Evolutionary conservation across 192 early-diverging fungal genomes (phyloP).

Genomic region (Allomyces macrogynus): DNA sequence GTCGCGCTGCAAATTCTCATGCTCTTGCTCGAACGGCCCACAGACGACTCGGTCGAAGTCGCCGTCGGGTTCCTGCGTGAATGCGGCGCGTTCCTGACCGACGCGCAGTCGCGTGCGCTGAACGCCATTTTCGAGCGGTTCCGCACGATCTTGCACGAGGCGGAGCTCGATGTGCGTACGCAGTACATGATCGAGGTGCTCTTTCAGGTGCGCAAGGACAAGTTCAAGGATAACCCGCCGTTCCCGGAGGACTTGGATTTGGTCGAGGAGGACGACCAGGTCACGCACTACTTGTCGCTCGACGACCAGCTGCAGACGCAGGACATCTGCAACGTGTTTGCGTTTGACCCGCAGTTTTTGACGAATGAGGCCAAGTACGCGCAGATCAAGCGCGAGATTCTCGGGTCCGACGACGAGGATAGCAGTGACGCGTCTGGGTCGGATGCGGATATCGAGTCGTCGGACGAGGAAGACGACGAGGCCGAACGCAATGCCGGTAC

Average conservation of each 20-base stretch:
- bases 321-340: conserved; percentile 77
- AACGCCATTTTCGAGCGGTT: conserved; percentile 83
- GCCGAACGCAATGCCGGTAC: conserved; percentile 13
- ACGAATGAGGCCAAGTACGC: conserved; percentile 68
- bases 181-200: conserved; percentile 97
- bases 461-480: conserved; percentile 19
- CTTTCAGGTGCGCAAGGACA: conserved; percentile 83
- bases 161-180: conserved; percentile 76
- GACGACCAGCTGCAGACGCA: conserved; percentile 60
- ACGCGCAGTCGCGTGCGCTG: conserved; percentile 48
- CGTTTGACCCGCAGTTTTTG: conserved; percentile 52
- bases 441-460: conserved; percentile 9
- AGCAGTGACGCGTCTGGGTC: no score
- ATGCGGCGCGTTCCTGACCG: conserved; percentile 62
- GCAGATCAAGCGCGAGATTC: conserved; percentile 60
- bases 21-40: conserved; percentile 61
- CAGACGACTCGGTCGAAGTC: conserved; percentile 89
- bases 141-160: conserved; percentile 78
- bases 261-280: conserved; percentile 88
- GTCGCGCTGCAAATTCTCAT: conserved; percentile 71
- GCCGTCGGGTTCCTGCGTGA: conserved; percentile 86
- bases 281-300: conserved; percentile 62
- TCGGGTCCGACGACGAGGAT: conserved; percentile 37
- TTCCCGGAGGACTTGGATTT: conserved; percentile 62
- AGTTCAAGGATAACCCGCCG: conserved; percentile 72